Conservation (phyloP, 2,329 filamentous ascomycete species). For the Hawksworthiomyces lignivorus region DNA sequence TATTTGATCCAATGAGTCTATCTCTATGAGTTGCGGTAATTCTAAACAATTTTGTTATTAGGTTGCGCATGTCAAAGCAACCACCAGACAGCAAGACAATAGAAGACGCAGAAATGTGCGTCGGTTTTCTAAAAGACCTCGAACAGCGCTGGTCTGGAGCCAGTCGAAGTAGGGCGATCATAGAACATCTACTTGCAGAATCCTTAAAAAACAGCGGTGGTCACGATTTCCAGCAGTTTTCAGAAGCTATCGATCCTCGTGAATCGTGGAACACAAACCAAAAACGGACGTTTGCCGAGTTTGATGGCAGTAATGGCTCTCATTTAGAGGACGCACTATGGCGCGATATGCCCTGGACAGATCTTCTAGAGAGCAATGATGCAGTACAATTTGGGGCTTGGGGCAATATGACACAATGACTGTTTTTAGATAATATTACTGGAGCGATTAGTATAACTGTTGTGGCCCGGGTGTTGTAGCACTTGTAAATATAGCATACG, state of each 20-base stretch:
- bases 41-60: background rate
- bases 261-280: too few relatives aligned
- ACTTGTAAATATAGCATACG: too few relatives aligned
- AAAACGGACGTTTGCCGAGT: slow-evolving; percentile 3
- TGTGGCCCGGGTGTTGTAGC: too few relatives aligned
- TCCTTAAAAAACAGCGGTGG: background rate
- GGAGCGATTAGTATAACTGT: too few relatives aligned
- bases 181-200: slow-evolving; percentile 17
- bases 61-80: slow-evolving; percentile 15
- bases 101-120: slow-evolving; percentile 16
- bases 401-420: background rate
- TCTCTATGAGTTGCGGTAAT: too few relatives aligned
- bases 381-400: background rate
- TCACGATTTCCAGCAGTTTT: background rate
- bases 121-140: slow-evolving; percentile 17
- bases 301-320: background rate
- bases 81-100: slow-evolving; percentile 2
- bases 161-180: slow-evolving; percentile 17
- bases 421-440: too few relatives aligned
- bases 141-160: slow-evolving; percentile 21
- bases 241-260: too few relatives aligned
- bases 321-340: slow-evolving; percentile 2
- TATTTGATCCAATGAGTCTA: background rate
- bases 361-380: slow-evolving; percentile 1
- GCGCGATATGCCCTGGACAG: slow-evolving; percentile 6